Evolutionary conservation across 2,329 filamentous ascomycete genomes (phyloP).

Genomic region (Hypoxylon sp.): DNA sequence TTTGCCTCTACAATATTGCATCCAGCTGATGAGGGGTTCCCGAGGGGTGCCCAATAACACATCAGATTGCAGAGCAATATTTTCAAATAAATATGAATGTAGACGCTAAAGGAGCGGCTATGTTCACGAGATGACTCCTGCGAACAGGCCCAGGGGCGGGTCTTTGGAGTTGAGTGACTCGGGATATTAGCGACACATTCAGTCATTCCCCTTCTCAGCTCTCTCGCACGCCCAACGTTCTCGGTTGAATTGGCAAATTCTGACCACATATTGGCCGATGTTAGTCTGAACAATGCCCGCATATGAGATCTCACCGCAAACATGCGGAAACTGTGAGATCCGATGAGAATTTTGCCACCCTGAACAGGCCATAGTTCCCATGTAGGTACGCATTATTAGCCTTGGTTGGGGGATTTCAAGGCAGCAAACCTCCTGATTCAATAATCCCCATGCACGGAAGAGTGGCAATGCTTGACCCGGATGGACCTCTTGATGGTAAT

Average conservation of each 20-base stretch:
- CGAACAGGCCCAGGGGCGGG: slow-evolving; percentile 4
- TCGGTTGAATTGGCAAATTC: slow-evolving; percentile 6
- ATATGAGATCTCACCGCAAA: slow-evolving; percentile 7
- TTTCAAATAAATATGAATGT: slow-evolving; percentile 7
- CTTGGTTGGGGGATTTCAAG: not conserved
- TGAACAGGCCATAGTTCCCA: slow-evolving; percentile 4
- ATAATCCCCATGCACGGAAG: not conserved
- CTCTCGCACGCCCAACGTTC: slow-evolving; percentile 6
- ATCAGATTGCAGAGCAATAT: slow-evolving; percentile 1
- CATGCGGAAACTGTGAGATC: not conserved
- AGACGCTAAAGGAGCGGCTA: not conserved
- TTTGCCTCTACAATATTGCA: slow-evolving; percentile 17
- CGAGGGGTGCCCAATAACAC: not conserved
- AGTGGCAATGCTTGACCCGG: not conserved
- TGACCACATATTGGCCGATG: not conserved
- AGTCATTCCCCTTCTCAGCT: slow-evolving; percentile 6
- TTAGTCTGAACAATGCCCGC: slow-evolving; percentile 2
- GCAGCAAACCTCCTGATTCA: slow-evolving; percentile 4
- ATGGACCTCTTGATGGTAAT: not conserved
- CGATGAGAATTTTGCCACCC: not conserved
- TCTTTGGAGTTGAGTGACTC: slow-evolving; percentile 1
- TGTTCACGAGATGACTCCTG: not conserved
- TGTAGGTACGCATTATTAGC: not conserved
- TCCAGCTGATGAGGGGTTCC: slow-evolving; percentile 4
- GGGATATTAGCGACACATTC: not conserved